Base-by-base conservation (phyloP, 768 basidiomycete species). In the Termitomyces titanicus region DNA sequence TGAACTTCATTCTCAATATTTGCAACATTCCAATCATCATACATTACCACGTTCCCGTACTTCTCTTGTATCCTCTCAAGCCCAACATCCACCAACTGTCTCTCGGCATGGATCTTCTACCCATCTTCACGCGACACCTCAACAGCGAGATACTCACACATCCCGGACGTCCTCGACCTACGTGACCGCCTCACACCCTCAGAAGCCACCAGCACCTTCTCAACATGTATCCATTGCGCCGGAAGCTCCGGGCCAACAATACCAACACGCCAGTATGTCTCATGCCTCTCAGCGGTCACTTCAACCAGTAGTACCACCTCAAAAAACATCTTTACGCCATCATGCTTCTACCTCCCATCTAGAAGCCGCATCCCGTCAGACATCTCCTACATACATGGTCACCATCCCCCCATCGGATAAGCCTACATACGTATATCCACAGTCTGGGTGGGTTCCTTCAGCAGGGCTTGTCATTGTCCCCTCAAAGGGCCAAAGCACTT, bases 391-490 rank as follows among this genome's bases (percentile, higher is more conserved):
- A 17, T 55, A 33, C 38, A 13, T 58, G 33, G 38, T 59, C 42
- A 44, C 34, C 3, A 34, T 55, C 0, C 51, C 60, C 3, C 46
- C 43, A 3, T 34, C 53, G 13, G 38, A 43, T 0, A 38, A 33
- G 44, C 29, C 53, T 3, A 55, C 60, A 9, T 53, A 56, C 17
- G 46, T 61, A 13, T 59, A 58, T 27, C 44, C 57, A 25, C 47
- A 57, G 1, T 42, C 54, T 1, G 47, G 54, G 8, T 47, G 45
- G 44, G 54, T 37, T n/a, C 42, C 58, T 12, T 47, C 59, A 5
- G 38, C 47, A 1, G 60, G 60, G 3, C 18, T 61, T 3, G 56
- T 58, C 8, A 47, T 59, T 42, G n/a, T 61, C 1, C 57, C 60
- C 15, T 35, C 57, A 17, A 22, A 37, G 5, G 49, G 40, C 13